Evolutionary conservation across 2,329 filamentous ascomycete genomes (phyloP).

Genomic region (Parastagonospora nodorum): DNA sequence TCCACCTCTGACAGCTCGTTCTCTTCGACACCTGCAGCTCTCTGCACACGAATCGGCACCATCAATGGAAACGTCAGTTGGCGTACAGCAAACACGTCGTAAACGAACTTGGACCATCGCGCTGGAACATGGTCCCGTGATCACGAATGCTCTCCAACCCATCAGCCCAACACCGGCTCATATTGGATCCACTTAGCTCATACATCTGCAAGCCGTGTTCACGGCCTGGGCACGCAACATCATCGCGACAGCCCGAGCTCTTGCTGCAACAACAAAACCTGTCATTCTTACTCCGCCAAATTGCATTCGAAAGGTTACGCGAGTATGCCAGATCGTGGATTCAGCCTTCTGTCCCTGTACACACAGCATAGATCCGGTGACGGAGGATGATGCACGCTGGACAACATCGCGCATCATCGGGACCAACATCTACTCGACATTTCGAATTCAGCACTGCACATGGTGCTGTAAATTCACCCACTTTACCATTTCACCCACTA

Average conservation of each 20-base stretch:
- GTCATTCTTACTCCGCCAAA: background rate
- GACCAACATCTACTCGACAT: conserved; percentile 7
- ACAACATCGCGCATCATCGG: conserved; percentile 13
- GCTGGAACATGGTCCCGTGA: conserved; percentile 27
- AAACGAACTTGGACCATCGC: conserved; percentile 10
- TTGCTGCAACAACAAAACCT: background rate
- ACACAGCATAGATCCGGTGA: conserved; percentile 35
- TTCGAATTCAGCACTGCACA: conserved; percentile 15
- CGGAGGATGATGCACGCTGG: conserved; percentile 36
- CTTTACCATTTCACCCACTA: conserved; percentile 42
- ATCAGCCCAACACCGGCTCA: conserved; percentile 9
- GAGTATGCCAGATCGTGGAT: conserved; percentile 36
- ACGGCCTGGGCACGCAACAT: conserved; percentile 3
- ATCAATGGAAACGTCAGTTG: conserved; percentile 7
- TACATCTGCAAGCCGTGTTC: conserved; percentile 18
- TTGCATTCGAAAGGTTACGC: conserved; percentile 10
- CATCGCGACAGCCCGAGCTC: conserved; percentile 1
- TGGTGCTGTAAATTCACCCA: conserved; percentile 5
- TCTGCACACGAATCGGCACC: background rate
- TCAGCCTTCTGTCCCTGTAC: conserved; percentile 17
- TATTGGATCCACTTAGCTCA: conserved; percentile 15
- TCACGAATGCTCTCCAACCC: conserved; percentile 5
- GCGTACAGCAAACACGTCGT: conserved; percentile 9
- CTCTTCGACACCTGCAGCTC: conserved; percentile 1
- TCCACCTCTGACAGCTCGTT: conserved; percentile 12